Base-by-base conservation (phyloP, 208 protist genomes). In the Borovskyia barvae region DNA sequence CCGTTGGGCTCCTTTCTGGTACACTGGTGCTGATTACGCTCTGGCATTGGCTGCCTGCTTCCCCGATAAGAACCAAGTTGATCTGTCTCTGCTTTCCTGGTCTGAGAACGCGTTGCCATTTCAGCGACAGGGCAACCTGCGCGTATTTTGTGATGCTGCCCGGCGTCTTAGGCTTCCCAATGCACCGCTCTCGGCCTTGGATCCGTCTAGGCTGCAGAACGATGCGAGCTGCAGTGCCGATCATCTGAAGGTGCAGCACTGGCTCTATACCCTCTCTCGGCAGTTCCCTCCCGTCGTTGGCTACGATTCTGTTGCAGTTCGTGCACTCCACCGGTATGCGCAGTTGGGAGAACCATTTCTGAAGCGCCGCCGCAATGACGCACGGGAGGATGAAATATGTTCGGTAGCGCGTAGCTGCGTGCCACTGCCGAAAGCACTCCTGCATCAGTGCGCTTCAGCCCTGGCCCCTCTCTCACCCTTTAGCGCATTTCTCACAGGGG, bases 241-340 rank as follows among this genome's bases (percentile, higher is more conserved):
- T 25, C 86, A 93, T 51, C 47, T 93, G 9, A 71, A 74, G 47
- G 79, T 93, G 41, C 86, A 93, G 61, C 80, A 90, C 46, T 93
- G 86, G 82, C 72, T 93, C 0, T 88, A 75, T 53, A 75, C 65
- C 25, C 46, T 85, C 8, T 75, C 80, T 1, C 51, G 62, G 26
- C 81, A 82, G 24, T 83, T 87, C 48, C 51, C 17, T 14, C 72
- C 82, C 12, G 36, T 37, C 15, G 14, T 25, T 35, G 26, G 32
- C 24, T 73, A 78, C 72, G 77, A 89, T 48, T 65, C 82, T 3
- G 70, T 64, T 2, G 52, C 74, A 5, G 8, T 87, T 29, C 78
- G 86, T 15, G 62, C 74, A 7, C 46, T 63, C 22, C 68, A 72
- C n/a, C 79, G 75, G 6, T 56, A 75, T 43, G 42, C 58, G 35